Evolutionary conservation across 225 moss, liverwort and hornwort genomes (phyloP), one percentile per base, ranked within the genome.

Genomic region (Asterella californica): DNA sequence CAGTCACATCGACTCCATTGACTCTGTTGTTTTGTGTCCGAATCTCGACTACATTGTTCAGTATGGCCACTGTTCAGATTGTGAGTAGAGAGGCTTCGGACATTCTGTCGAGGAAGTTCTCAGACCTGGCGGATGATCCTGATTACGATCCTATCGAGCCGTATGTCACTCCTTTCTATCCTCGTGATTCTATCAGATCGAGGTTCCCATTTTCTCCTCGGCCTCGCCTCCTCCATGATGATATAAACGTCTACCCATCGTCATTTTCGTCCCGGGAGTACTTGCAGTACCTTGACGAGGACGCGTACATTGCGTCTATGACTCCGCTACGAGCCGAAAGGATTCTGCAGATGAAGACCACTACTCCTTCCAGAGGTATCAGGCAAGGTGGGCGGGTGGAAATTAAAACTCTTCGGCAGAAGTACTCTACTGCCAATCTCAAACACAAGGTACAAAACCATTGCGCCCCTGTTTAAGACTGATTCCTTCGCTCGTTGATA

Each of bases 41-140:
- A 27, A 15, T 47, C 46, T 27, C 65, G 37, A 53, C 8, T 32
- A 19, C 30, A 15, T 9, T 67, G 72, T 72, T 48, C 72, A 34
- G n/a, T n/a, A 79, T 79, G 79, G 69, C 79, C 22, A 68, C 34
- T 12, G 79, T 77, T 6, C 79, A 79, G 79, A 48, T 52, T 34
- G 79, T 79, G 79, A 79, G 79, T 34, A 69, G 49, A 38, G 79
- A 79, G 54, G 79, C 69, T 4, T 79, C 79, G 22, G 79, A 79
- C 50, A 70, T 68, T 53, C 37, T 79, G 52, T 79, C 79, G 36
- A 50, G 50, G 33, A 79, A 79, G 69, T 79, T 79, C 25, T 79
- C 79, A 52, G 79, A 79, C 52, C 36, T 79, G 12, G 32, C 69
- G 34, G 79, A 79, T 6, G 79, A 79, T 33, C 47, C 46, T 15